Evolutionary conservation across 306 rosid species (phyloP).

Genomic region (Adenanthera pavonina): DNA sequence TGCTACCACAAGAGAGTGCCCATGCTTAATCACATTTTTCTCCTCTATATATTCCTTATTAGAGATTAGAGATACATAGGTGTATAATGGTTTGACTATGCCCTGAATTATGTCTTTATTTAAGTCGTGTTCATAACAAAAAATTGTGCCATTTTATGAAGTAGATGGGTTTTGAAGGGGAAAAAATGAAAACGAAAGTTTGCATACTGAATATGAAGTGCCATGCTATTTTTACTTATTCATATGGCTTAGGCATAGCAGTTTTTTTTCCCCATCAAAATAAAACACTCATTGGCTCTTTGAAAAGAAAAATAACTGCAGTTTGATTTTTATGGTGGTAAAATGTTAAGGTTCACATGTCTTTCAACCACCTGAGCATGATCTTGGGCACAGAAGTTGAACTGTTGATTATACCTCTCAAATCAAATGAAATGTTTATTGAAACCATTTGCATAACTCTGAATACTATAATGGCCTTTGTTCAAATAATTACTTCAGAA

Average conservation of each 20-base stretch:
- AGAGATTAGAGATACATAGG: too few species aligned
- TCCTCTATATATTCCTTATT: too few species aligned
- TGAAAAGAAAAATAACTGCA: background rate
- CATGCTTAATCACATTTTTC: too few species aligned
- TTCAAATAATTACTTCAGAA: background rate
- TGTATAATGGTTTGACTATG: too few species aligned
- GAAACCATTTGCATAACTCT: conserved; percentile 9
- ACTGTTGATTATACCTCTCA: background rate
- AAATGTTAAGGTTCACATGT: background rate
- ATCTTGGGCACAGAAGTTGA: background rate
- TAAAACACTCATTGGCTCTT: background rate
- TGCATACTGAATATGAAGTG: background rate
- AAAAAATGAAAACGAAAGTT: too few species aligned
- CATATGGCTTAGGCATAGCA: background rate
- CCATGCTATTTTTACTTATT: background rate
- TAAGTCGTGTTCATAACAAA: too few species aligned
- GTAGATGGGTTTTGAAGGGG: background rate
- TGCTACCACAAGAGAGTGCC: too few species aligned
- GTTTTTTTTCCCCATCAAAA: background rate
- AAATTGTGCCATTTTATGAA: too few species aligned
- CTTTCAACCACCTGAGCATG: background rate
- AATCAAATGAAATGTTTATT: background rate
- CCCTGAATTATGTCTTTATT: too few species aligned
- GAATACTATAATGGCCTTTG: conserved; percentile 17
- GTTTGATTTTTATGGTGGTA: background rate